These are phyloP conservation scores for Endocalyx cinctus DNA, from an alignment of 2,329 filamentous ascomycete genomes.

Conservation along the genomic window DNA sequence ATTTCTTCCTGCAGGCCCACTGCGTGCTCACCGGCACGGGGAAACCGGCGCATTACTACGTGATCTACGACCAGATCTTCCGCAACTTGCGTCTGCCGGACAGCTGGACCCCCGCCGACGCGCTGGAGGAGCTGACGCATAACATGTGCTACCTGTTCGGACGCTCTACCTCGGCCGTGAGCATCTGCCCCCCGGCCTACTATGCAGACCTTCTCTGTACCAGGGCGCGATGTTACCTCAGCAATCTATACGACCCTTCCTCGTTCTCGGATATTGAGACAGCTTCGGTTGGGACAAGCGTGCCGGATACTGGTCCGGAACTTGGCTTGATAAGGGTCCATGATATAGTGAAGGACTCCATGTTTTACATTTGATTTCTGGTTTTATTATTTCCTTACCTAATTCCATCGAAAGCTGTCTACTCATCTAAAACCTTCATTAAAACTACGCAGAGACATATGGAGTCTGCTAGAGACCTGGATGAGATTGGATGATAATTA, in stretches of 20 bases:
- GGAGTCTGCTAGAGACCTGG: not conserved
- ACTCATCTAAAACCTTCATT: too few relatives aligned
- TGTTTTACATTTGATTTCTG: constrained; percentile 40
- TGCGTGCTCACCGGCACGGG: constrained; percentile 65
- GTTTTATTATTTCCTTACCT: too few relatives aligned
- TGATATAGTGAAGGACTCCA: constrained; percentile 27
- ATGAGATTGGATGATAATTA: not conserved
- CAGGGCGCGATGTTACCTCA: constrained; percentile 58
- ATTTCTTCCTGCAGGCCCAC: constrained; percentile 69
- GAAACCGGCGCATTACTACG: constrained; percentile 63
- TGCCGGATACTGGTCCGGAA: too few relatives aligned
- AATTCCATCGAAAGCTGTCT: too few relatives aligned
- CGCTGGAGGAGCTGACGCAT: constrained; percentile 58
- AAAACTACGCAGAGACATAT: too few relatives aligned
- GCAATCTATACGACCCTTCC: constrained; percentile 38
- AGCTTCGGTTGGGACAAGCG: not conserved
- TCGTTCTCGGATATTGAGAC: not conserved
- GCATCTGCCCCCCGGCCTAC: constrained; percentile 65
- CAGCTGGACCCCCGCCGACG: constrained; percentile 40
- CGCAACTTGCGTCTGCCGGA: constrained; percentile 14
- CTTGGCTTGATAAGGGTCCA: constrained; percentile 25
- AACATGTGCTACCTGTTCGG: constrained; percentile 66
- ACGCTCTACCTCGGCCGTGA: constrained; percentile 64
- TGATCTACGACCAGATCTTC: constrained; percentile 52
- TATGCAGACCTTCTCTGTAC: constrained; percentile 70